Percentiles rank a stretch among this genome's conserved stretches.
These are phyloP conservation scores for Ochromonas danica DNA, from an alignment of 108 stramenopile species.

Conservation along the genomic window DNA sequence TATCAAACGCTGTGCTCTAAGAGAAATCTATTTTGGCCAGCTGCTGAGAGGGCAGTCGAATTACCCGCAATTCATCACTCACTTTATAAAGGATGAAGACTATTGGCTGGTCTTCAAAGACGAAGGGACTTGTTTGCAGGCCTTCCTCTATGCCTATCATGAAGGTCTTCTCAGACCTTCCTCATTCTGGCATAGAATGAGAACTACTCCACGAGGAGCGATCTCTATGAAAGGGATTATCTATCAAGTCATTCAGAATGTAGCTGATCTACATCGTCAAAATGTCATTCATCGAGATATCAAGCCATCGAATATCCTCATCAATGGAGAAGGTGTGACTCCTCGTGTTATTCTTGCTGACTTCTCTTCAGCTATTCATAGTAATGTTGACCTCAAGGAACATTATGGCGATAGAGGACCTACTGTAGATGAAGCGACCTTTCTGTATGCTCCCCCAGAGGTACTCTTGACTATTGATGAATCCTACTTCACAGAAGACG, in stretches of 20 bases:
- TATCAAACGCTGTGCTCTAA: conserved; percentile 26
- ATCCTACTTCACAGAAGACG: background rate
- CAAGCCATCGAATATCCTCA: conserved; percentile 53
- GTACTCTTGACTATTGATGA: conserved; percentile 45
- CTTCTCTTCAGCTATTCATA: conserved; percentile 56
- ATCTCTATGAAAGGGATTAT: conserved; percentile 40
- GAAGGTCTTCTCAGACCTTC: conserved; percentile 38
- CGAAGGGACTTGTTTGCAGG: conserved; percentile 49
- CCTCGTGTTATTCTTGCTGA: conserved; percentile 42
- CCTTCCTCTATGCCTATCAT: conserved; percentile 46
- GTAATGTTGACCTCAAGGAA: conserved; percentile 18
- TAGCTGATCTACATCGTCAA: conserved; percentile 40
- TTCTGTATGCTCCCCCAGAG: conserved; percentile 55
- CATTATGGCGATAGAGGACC: conserved; percentile 48
- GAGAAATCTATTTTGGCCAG: conserved; percentile 30
- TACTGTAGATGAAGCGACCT: conserved; percentile 45
- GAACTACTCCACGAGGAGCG: conserved; percentile 38
- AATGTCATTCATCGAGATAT: conserved; percentile 52
- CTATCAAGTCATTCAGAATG: conserved; percentile 37
- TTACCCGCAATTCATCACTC: conserved; percentile 2
- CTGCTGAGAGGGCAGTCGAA: background rate
- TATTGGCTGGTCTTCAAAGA: conserved; percentile 56
- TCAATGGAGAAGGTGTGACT: conserved; percentile 3
- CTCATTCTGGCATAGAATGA: conserved; percentile 46
- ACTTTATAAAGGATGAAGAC: conserved; percentile 1